Evolutionary conservation across 2,329 filamentous ascomycete species (phyloP), one percentile per base, ranked within the genome.

Genomic region (Phaeosphaeria sp.): DNA sequence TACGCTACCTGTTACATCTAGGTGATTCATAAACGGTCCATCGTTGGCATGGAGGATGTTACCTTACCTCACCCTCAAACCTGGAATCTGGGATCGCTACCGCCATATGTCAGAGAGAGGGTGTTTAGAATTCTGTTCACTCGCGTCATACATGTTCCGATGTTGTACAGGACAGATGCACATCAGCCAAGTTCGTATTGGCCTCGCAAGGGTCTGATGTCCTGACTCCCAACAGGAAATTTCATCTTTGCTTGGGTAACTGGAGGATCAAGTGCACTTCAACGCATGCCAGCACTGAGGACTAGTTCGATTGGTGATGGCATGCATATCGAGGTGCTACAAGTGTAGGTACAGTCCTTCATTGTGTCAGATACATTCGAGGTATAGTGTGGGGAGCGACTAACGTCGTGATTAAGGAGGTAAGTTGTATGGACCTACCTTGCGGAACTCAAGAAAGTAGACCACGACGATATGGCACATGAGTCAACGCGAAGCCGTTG

Each of bases 71-170:
- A 67, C 68, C 67, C 73, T 67, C 55, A 60, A 65, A 73, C 72
- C 74, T 64, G 72, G 72, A 62, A 61, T 56, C 53, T 58, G 74
- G 72, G 68, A 65, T 66, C 61, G 62, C 63, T 59, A 64, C 59
- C 56, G 23, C 54, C n/a, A 46, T 41, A 27, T n/a, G 36, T 21
- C 42, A 56, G 55, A 59, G 59, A 59, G 57, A 55, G 62, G 46
- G 47, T 41, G 39, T 52, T 54, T 50, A 54, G 33, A 52, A 49
- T 7, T 47, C 57, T 48, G 46, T 58, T 56, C 36, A 46, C 39
- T 54, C 42, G 46, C 54, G 42, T 46, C 52, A 53, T 59, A 58
- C 58, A 61, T 57, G 17, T 47, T 48, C 52, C 46, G 39, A 46
- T 27, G 70, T 72, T 6, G 65, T 62, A 71, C 69, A 67, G 50